Evolutionary conservation across 768 basidiomycete genomes (phyloP), one percentile per base, ranked within the genome.

Genomic region (Naganishia vishniacii): DNA sequence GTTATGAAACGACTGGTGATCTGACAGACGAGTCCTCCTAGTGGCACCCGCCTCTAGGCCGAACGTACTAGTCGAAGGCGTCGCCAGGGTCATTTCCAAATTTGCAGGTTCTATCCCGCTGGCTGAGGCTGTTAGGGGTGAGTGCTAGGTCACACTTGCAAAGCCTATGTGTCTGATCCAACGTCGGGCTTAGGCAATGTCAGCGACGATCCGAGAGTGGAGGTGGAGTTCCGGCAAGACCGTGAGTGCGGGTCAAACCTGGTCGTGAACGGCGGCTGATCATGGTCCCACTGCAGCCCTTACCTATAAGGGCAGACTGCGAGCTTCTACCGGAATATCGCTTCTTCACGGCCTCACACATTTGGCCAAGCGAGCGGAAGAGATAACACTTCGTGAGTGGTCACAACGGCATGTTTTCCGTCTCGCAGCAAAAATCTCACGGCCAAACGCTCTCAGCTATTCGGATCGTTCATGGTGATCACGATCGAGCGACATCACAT

Each of bases 121-220:
- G 16, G 73, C 75, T 3, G 60, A 75, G 56, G 71, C 73, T 46
- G 68, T 77, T 2, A 40, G 73, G 62, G 75, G 73, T 72, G 32
- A 60, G 65, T 23, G 20, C n/a, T 7, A 16, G 15, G 16, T 46
- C 37, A n/a, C 16, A 26, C 44, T 16, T 11, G 18, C 8, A 23
- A 37, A n/a, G n/a, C n/a, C 28, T 12, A 45, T 2, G 44, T 40
- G 47, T 29, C 5, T 11, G 20, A 31, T 26, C 29, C 8, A 47
- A 28, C 44, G 40, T 48, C 15, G 8, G 20, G 20, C 23, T 37
- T 31, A 69, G 77, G 78, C 25, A 77, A 76, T 20, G 75, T 74
- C 8, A 77, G 73, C 58, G 77, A 78, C 64, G 78, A 80, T 71
- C 78, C 79, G 1, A 69, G 74, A 40, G 77, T 79, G 3, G 77